These are phyloP conservation scores for Clathrus columnatus DNA, from an alignment of 768 basidiomycete genomes.

Conservation along the genomic window DNA sequence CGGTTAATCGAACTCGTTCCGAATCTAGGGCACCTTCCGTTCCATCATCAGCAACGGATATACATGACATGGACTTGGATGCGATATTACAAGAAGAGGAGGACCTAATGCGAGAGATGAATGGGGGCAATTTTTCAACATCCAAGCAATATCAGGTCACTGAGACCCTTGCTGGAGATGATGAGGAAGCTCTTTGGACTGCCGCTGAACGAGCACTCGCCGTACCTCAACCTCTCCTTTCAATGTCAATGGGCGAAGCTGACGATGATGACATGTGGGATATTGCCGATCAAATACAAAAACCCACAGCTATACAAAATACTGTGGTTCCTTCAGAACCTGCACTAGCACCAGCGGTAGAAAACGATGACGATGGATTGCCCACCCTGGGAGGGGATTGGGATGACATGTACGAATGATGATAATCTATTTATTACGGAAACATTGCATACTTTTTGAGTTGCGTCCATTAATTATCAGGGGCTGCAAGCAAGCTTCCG, in stretches of 20 bases:
- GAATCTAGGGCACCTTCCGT: constrained; percentile 24
- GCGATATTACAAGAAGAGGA: constrained; percentile 41
- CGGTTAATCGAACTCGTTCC: constrained; percentile 9
- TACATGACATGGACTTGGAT: constrained; percentile 44
- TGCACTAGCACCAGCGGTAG: constrained; percentile 12
- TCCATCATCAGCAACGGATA: constrained; percentile 28
- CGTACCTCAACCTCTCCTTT: constrained; percentile 2
- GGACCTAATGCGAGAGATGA: constrained; percentile 20
- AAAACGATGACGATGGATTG: constrained; percentile 11
- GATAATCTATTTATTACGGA: not conserved
- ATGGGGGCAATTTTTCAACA: constrained; percentile 8
- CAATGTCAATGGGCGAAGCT: constrained; percentile 15
- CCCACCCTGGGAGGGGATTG: constrained; percentile 37
- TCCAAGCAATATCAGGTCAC: constrained; percentile 7
- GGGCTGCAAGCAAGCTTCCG: constrained; percentile 65
- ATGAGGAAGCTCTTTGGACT: constrained; percentile 7
- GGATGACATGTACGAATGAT: constrained; percentile 51
- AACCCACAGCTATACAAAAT: constrained; percentile 5
- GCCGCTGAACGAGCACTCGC: not conserved
- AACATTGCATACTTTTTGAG: not conserved
- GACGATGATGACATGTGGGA: constrained; percentile 72
- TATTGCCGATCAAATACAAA: constrained; percentile 49
- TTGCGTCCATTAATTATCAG: not conserved
- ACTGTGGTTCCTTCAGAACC: constrained; percentile 16
- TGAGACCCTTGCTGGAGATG: not conserved